Base-by-base conservation (phyloP, 83 land plant species). In the Isoetes engelmannii region DNA sequence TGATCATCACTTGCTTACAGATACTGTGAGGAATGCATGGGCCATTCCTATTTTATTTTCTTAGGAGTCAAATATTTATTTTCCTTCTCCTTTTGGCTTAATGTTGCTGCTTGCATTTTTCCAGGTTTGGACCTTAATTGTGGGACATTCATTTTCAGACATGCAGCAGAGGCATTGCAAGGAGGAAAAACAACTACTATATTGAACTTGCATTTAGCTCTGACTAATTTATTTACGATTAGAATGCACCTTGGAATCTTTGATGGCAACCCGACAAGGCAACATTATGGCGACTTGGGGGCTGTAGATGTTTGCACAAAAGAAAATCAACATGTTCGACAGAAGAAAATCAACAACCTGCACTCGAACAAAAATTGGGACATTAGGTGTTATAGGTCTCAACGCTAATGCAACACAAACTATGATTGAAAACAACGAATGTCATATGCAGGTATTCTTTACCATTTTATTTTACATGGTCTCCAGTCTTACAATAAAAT, bases 101-200 rank as follows among this genome's bases (percentile, higher is more conserved):
- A n/a, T n/a, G n/a, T n/a, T n/a, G n/a, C n/a, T n/a, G n/a, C n/a
- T n/a, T n/a, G n/a, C n/a, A n/a, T n/a, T n/a, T n/a, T n/a, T n/a
- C n/a, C 87, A 90, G 96, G 98, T 20, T 75, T 93, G 88, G 98
- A 93, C 75, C 81, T 93, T 7, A 77, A 87, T 64, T 93, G 98
- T 56, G 96, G 90, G 42, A 47, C 63, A 10, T 82, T 74, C 59
- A 49, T 81, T 37, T 62, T 73, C 47, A 71, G 78, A 6, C 74
- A 87, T 65, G 78, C 90, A 3, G 68, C 57, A 64, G 72, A 82
- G 47, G 97, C 98, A 8, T 48, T 90, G 4, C 63, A 81, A 19
- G 66, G 79, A 70, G 81, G 77, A 15, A 83, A 88, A 70, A 13
- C 57, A 48, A 68, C 28, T 46, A n/a, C 13, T 90, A 6, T 49